phyloP scores from a whole-genome alignment of 805 yeast species.

The Saturnispora diversa region DNA sequence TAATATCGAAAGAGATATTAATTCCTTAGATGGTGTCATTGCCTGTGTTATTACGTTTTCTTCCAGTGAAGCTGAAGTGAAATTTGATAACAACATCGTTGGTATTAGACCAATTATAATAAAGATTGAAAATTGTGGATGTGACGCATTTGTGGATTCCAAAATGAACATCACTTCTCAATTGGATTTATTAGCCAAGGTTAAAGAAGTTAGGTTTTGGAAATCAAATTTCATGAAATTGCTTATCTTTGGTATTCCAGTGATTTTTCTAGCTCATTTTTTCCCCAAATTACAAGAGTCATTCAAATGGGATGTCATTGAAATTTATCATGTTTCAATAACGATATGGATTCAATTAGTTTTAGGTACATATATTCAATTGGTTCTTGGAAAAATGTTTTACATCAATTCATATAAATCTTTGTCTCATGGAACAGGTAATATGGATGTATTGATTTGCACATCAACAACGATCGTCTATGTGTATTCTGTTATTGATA shows the following conservation, averaged over 20 bases:
- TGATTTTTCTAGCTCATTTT: constrained; percentile 43
- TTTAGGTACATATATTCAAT: constrained; percentile 53
- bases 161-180: constrained; percentile 60
- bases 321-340: constrained; percentile 1
- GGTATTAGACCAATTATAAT: constrained; percentile 62
- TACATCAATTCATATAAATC: constrained; percentile 59
- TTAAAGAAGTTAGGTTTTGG: constrained; percentile 72
- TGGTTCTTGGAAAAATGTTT: constrained; percentile 60
- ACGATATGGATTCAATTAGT: constrained; percentile 48
- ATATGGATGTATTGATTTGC: constrained; percentile 89
- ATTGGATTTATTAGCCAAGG: constrained; percentile 55
- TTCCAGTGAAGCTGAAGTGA: constrained; percentile 47
- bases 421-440: constrained; percentile 59
- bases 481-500: constrained; percentile 59
- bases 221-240: constrained; percentile 44
- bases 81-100: constrained; percentile 40
- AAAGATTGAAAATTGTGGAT: constrained; percentile 43
- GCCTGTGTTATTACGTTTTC: constrained; percentile 43
- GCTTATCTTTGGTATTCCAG: constrained; percentile 53
- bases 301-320: constrained; percentile 40
- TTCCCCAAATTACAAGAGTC: constrained; percentile 47
- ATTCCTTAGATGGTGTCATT: constrained; percentile 38
- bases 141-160: constrained; percentile 41
- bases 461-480: constrained; percentile 77
- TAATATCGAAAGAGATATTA: constrained; percentile 41